Conservation (phyloP, 2,329 filamentous ascomycete species). For the Monilinia laxa region DNA sequence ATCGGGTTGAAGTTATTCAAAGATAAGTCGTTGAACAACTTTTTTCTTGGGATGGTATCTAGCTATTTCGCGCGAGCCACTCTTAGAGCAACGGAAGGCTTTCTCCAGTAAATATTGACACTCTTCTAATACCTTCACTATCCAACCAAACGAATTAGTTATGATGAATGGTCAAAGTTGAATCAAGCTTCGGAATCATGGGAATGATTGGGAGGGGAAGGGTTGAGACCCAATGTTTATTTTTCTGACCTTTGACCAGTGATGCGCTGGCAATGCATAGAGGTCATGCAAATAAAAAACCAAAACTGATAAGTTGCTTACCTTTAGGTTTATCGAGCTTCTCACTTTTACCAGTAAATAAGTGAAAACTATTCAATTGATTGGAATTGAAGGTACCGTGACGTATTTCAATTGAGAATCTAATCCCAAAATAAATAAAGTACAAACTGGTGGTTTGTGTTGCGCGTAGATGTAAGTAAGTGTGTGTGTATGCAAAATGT, state of each 20-base stretch:
- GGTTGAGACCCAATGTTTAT: conserved; percentile 32
- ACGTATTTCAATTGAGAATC: conserved; percentile 24
- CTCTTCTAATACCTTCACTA: conserved; percentile 29
- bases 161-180: conserved; percentile 33
- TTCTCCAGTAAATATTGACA: conserved; percentile 34
- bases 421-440: conserved; percentile 8
- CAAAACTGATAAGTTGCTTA: conserved; percentile 33
- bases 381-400: conserved; percentile 29
- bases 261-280: conserved; percentile 41
- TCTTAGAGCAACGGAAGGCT: conserved; percentile 27
- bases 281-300: conserved; percentile 29
- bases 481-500: not conserved
- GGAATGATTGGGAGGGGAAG: conserved; percentile 36
- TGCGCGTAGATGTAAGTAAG: conserved; percentile 14
- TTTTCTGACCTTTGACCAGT: conserved; percentile 38
- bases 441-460: conserved; percentile 17
- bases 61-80: conserved; percentile 35
- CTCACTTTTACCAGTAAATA: conserved; percentile 30
- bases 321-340: conserved; percentile 27
- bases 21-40: conserved; percentile 34
- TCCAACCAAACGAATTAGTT: conserved; percentile 41
- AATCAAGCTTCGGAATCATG: conserved; percentile 26
- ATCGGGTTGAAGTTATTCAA: conserved; percentile 27
- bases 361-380: conserved; percentile 17
- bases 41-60: conserved; percentile 18